Percentiles rank a stretch among this genome's conserved stretches.
phyloP scores from a whole-genome alignment of 2,329 filamentous ascomycete genomes.

The Leptographium flavum region DNA sequence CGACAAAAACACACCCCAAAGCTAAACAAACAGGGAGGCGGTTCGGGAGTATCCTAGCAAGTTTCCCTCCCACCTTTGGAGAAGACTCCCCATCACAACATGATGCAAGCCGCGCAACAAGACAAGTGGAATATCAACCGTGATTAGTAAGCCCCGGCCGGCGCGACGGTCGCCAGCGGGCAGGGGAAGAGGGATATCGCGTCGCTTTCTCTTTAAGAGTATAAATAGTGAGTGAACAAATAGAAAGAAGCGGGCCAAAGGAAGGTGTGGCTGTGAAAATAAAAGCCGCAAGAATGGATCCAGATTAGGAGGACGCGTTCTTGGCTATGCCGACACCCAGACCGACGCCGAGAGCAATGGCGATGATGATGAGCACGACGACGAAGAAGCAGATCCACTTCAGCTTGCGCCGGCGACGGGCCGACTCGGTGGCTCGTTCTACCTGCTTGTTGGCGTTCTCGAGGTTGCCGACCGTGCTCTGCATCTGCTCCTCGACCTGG shows the following conservation, averaged over 20 bases:
- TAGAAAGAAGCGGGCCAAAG: neutral
- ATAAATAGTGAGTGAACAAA: neutral
- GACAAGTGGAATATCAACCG: conserved; percentile 1
- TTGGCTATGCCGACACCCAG: conserved; percentile 29
- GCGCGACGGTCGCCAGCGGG: neutral
- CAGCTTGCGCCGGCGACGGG: conserved; percentile 53
- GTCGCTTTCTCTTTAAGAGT: neutral
- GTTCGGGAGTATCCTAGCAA: neutral
- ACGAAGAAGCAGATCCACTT: conserved; percentile 71
- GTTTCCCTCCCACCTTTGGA: neutral
- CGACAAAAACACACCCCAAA: neutral
- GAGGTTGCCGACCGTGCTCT: conserved; percentile 50
- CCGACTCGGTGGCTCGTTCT: conserved; percentile 50
- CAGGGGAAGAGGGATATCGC: neutral
- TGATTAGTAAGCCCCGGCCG: conserved; percentile 1
- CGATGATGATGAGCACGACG: conserved; percentile 40
- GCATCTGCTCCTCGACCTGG: conserved; percentile 49
- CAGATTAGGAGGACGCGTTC: neutral
- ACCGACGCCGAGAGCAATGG: conserved; percentile 38
- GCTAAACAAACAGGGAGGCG: neutral
- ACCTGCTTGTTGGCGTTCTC: conserved; percentile 57
- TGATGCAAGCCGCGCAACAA: neutral
- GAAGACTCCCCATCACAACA: neutral
- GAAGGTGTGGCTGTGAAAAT: neutral
- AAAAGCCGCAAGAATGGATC: too few relatives aligned